Evolutionary conservation across 441 rosid genomes (phyloP).

Genomic region (Aleurites moluccanus): DNA sequence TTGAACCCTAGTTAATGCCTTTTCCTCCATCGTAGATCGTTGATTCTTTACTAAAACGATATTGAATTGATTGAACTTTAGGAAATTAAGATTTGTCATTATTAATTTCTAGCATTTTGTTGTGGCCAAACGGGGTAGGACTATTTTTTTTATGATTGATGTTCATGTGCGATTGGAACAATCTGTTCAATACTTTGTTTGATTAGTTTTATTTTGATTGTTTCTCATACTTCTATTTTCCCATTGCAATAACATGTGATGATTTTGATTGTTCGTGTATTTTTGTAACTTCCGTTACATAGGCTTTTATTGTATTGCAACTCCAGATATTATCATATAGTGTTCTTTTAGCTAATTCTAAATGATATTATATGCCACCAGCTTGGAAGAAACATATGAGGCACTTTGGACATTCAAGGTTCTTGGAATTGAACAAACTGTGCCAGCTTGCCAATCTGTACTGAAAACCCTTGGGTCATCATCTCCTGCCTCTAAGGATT

Average conservation of each 20-base stretch:
- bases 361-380: conserved; percentile 22
- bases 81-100: neutral
- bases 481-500: conserved; percentile 60
- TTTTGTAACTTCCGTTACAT: too few species aligned
- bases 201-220: neutral
- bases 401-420: conserved; percentile 73
- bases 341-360: neutral
- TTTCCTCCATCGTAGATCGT: neutral
- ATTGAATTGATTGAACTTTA: neutral
- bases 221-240: neutral
- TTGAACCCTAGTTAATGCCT: conserved; percentile 20
- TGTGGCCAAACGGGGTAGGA: neutral
- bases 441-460: conserved; percentile 50
- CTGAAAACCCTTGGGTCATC: conserved; percentile 50
- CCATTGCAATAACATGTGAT: too few species aligned
- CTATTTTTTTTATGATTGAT: neutral
- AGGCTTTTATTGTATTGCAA: too few species aligned
- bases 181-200: neutral
- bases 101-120: neutral
- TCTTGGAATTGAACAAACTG: conserved; percentile 59
- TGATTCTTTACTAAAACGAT: neutral
- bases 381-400: conserved; percentile 79
- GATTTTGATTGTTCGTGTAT: too few species aligned
- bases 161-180: neutral
- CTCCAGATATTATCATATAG: neutral